These are phyloP conservation scores for Neurospora sp. DNA, from an alignment of 495 filamentous ascomycete genomes.

Conservation along the genomic window DNA sequence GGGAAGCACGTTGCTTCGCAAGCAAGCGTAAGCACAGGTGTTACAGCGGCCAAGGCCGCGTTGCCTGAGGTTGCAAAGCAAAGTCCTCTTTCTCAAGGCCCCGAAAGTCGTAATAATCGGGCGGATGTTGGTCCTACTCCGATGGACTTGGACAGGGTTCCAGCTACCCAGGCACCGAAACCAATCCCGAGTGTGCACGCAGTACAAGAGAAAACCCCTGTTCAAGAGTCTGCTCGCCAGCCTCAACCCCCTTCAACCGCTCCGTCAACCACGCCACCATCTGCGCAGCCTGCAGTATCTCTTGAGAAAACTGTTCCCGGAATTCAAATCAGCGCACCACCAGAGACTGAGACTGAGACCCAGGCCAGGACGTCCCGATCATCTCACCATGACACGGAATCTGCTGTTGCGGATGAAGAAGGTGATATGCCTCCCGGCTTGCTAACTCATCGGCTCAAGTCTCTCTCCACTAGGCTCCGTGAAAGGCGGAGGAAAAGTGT, in stretches of 20 bases:
- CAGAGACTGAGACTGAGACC: background rate
- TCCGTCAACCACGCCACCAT: background rate
- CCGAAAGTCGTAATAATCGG: background rate
- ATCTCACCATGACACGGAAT: background rate
- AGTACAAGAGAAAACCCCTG: background rate
- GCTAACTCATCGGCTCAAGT: conserved; percentile 31
- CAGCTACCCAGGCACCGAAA: background rate
- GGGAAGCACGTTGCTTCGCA: background rate
- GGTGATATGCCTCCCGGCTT: conserved; percentile 18
- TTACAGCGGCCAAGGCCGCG: background rate
- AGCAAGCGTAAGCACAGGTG: background rate
- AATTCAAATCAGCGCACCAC: background rate
- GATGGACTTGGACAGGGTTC: conserved; percentile 11
- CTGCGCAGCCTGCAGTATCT: background rate
- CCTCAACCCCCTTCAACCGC: background rate
- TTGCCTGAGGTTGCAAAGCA: background rate
- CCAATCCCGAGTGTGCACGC: background rate
- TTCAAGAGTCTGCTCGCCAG: background rate
- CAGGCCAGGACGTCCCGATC: background rate
- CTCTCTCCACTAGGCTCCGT: conserved; percentile 47
- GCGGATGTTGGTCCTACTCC: background rate
- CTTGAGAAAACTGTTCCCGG: background rate
- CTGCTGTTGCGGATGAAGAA: conserved; percentile 2
- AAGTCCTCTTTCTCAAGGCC: background rate
- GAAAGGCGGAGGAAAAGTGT: conserved; percentile 55